phyloP scores from a whole-genome alignment of 352 stramenopile species.

The Pythium volutum region DNA sequence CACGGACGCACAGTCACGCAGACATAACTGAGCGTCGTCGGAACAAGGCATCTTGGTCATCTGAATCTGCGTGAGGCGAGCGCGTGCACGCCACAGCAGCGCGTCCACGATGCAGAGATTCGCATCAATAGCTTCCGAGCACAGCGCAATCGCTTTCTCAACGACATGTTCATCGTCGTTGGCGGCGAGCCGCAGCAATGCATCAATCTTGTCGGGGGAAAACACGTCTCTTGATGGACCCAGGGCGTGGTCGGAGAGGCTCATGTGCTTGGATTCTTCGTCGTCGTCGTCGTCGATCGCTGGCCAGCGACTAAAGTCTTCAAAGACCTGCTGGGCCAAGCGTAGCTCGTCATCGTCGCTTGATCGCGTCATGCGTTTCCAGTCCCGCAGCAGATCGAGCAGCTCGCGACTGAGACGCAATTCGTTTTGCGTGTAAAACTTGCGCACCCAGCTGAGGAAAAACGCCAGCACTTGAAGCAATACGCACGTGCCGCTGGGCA shows the following conservation, averaged over 20 bases:
- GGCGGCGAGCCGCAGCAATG: constrained; percentile 5
- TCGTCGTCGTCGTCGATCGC: constrained; percentile 25
- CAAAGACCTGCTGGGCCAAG: constrained; percentile 31
- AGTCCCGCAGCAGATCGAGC: constrained; percentile 27
- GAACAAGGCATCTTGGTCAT: background rate
- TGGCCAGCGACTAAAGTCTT: constrained; percentile 44
- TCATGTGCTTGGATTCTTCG: background rate
- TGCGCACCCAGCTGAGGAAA: constrained; percentile 47
- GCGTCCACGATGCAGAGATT: constrained; percentile 20
- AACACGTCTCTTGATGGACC: constrained; percentile 1
- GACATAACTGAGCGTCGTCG: constrained; percentile 10
- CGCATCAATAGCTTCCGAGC: constrained; percentile 25
- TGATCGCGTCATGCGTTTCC: constrained; percentile 20
- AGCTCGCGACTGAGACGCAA: constrained; percentile 35
- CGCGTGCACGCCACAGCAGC: constrained; percentile 16
- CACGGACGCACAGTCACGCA: constrained; percentile 24
- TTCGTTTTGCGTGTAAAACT: constrained; percentile 37
- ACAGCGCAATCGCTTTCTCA: constrained; percentile 17
- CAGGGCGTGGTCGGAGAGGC: background rate
- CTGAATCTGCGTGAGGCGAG: background rate
- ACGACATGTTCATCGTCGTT: background rate
- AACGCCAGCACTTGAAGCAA: constrained; percentile 42
- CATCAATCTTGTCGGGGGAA: background rate
- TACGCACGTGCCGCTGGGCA: constrained; percentile 30
- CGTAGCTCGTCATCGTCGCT: constrained; percentile 24